Percentiles rank a stretch among this genome's conserved stretches.
Evolutionary conservation across 352 stramenopile genomes (phyloP).

Genomic region (Halophytophthora polymorphica): DNA sequence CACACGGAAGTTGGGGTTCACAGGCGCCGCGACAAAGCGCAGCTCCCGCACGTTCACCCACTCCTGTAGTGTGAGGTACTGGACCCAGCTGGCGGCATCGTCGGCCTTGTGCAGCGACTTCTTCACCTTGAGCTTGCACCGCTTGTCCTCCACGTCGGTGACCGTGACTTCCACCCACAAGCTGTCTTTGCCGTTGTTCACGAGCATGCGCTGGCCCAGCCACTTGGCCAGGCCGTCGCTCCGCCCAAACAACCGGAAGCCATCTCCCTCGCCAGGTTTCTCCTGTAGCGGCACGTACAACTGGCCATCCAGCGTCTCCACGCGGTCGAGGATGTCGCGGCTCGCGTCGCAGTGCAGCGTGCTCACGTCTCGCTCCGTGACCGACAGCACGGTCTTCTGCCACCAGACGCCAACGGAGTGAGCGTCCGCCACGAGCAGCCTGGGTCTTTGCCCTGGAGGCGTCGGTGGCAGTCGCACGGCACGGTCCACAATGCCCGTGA

Average conservation of each 20-base stretch:
- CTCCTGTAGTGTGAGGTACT: slow-evolving; percentile 39
- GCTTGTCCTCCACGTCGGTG: slow-evolving; percentile 56
- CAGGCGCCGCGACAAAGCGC: slow-evolving; percentile 36
- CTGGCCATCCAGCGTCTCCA: slow-evolving; percentile 64
- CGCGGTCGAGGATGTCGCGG: slow-evolving; percentile 32
- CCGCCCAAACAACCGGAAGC: slow-evolving; percentile 37
- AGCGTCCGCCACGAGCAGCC: slow-evolving; percentile 56
- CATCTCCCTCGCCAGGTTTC: slow-evolving; percentile 30
- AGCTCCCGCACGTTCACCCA: slow-evolving; percentile 60
- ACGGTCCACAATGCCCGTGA: slow-evolving; percentile 49
- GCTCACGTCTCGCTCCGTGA: slow-evolving; percentile 52
- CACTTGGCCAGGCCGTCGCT: slow-evolving; percentile 41
- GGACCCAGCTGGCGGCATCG: slow-evolving; percentile 35
- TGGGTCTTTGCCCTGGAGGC: slow-evolving; percentile 32
- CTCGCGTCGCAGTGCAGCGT: slow-evolving; percentile 56
- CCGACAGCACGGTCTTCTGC: slow-evolving; percentile 53
- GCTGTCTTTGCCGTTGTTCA: slow-evolving; percentile 73
- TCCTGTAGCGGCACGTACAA: slow-evolving; percentile 50
- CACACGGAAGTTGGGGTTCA: slow-evolving; percentile 61
- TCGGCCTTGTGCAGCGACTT: slow-evolving; percentile 38
- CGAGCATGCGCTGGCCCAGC: slow-evolving; percentile 50
- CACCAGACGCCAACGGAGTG: slow-evolving; percentile 58
- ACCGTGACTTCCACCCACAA: slow-evolving; percentile 63
- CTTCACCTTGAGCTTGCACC: slow-evolving; percentile 63
- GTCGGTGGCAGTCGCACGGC: slow-evolving; percentile 32